phyloP scores from a whole-genome alignment of 2,329 filamentous ascomycete species.

The Fusarium penzigii region DNA sequence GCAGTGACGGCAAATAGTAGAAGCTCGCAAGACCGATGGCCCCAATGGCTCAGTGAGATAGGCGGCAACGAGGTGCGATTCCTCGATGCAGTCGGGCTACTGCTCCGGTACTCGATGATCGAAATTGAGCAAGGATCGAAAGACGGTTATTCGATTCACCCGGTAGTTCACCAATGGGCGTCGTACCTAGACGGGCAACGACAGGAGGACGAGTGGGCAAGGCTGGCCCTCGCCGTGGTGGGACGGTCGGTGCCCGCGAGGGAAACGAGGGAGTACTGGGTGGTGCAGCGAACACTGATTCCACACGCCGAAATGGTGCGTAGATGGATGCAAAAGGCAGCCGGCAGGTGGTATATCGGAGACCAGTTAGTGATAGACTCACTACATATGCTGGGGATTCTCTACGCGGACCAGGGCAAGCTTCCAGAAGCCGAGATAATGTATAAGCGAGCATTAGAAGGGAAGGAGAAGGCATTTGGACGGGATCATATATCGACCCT shows the following conservation, averaged over 20 bases:
- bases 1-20: background rate
- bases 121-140: background rate
- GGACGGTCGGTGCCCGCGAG: background rate
- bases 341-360: too few species aligned
- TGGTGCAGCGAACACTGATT: background rate
- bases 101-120: conserved; percentile 4
- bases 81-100: background rate
- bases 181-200: background rate
- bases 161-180: conserved; percentile 3
- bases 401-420: too few species aligned
- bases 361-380: too few species aligned
- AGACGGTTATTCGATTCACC: conserved; percentile 1
- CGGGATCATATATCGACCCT: too few species aligned
- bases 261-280: background rate
- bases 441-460: too few species aligned
- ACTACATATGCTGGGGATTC: too few species aligned
- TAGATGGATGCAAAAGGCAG: too few species aligned
- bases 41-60: background rate
- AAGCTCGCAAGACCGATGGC: background rate
- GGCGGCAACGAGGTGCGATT: background rate
- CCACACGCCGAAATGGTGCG: conserved; percentile 3
- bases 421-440: too few species aligned
- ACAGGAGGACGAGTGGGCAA: background rate
- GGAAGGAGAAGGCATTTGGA: too few species aligned
- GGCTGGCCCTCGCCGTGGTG: background rate